A percentile compares a stretch with the other conserved stretches of the same genome.
Evolutionary conservation across 495 filamentous ascomycete genomes (phyloP).

Genomic region (Trichodelitschia bisporula): DNA sequence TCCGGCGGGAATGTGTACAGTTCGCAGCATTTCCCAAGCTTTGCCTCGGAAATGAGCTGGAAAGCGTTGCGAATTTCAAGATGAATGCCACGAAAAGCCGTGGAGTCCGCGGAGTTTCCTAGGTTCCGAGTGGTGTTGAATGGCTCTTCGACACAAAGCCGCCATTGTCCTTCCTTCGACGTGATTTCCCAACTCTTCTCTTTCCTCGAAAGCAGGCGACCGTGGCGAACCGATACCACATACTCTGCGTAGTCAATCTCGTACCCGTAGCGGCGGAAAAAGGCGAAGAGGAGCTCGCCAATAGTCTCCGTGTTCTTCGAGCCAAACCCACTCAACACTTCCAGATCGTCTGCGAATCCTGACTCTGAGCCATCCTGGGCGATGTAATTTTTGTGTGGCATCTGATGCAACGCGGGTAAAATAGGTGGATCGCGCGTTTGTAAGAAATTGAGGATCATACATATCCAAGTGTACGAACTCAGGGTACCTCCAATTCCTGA

Average conservation of each 20-base stretch:
- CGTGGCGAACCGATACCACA: slow-evolving; percentile 72
- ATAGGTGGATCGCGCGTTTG: slow-evolving; percentile 76
- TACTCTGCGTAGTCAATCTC: slow-evolving; percentile 72
- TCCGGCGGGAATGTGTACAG: slow-evolving; percentile 69
- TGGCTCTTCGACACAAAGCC: slow-evolving; percentile 85
- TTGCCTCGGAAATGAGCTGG: slow-evolving; percentile 40
- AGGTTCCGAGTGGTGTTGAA: slow-evolving; percentile 89
- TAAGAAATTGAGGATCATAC: slow-evolving; percentile 90
- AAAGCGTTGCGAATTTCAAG: slow-evolving; percentile 75
- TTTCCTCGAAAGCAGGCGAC: slow-evolving; percentile 55
- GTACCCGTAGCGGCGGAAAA: slow-evolving; percentile 85
- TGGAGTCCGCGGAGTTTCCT: slow-evolving; percentile 89
- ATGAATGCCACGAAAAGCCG: slow-evolving; percentile 74
- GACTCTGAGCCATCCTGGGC: slow-evolving; percentile 33
- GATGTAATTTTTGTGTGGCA: slow-evolving; percentile 33
- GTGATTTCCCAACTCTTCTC: slow-evolving; percentile 62
- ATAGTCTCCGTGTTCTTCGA: slow-evolving; percentile 56
- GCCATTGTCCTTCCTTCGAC: slow-evolving; percentile 28
- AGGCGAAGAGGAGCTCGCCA: slow-evolving; percentile 67
- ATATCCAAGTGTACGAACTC: slow-evolving; percentile 99
- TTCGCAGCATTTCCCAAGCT: slow-evolving; percentile 58
- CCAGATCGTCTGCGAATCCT: slow-evolving; percentile 67
- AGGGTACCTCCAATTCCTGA: slow-evolving; percentile 77
- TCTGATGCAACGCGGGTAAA: slow-evolving; percentile 64
- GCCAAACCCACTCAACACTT: slow-evolving; percentile 47